A percentile compares a stretch with the other conserved stretches of the same genome.
Conservation (phyloP, 495 filamentous ascomycete genomes). For the Hyaloscypha variabilis region DNA sequence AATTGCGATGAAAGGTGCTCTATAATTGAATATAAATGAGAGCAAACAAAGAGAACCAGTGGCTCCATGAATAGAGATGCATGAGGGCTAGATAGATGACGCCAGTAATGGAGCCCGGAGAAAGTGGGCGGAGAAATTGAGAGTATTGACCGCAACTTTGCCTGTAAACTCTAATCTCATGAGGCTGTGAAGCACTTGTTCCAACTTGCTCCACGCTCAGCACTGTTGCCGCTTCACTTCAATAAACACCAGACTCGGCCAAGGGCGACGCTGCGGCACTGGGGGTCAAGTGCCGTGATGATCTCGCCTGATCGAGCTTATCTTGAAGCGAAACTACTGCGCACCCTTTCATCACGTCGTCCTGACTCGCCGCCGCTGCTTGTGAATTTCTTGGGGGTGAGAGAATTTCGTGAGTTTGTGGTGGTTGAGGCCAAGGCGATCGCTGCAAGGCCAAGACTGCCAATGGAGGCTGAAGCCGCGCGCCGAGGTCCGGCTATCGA, state of each 20-base stretch:
- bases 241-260: neutral
- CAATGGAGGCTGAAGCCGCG: constrained; percentile 17
- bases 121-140: neutral
- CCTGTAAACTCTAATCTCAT: neutral
- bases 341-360: neutral
- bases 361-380: constrained; percentile 9
- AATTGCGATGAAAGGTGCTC: neutral
- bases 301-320: constrained; percentile 17
- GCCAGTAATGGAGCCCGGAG: neutral
- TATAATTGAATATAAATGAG: neutral
- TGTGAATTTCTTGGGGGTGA: constrained; percentile 9
- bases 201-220: neutral
- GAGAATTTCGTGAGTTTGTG: neutral
- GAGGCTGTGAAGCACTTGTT: neutral
- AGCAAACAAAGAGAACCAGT: neutral
- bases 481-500: constrained; percentile 18
- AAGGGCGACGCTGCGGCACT: constrained; percentile 8
- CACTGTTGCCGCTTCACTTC: neutral
- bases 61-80: neutral
- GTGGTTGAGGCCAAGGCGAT: constrained; percentile 22
- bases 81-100: neutral
- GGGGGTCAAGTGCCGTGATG: constrained; percentile 11
- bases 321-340: constrained; percentile 14
- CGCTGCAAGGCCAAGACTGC: constrained; percentile 11
- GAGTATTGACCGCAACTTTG: neutral